phyloP scores from a whole-genome alignment of 331 rosid genomes.

The Acacia pycnantha region DNA sequence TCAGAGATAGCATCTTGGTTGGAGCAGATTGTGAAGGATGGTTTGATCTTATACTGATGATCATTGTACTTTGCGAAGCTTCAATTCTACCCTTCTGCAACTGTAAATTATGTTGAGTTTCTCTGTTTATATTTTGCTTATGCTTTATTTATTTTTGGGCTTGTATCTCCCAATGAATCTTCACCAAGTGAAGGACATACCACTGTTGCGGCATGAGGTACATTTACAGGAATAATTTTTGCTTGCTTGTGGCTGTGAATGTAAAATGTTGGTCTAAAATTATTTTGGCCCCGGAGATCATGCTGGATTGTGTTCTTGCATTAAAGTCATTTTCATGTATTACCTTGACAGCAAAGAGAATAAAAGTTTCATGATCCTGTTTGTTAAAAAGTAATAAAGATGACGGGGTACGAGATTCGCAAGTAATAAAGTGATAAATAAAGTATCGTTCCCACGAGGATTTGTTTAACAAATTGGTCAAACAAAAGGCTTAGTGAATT shows the following conservation, averaged over 20 bases:
- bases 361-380: neutral
- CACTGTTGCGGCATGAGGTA: slow-evolving; percentile 32
- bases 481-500: too few species aligned
- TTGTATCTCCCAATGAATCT: slow-evolving; percentile 29
- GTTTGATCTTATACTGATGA: slow-evolving; percentile 52
- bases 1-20: slow-evolving; percentile 75
- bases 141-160: slow-evolving; percentile 25
- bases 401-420: too few species aligned
- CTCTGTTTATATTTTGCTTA: slow-evolving; percentile 37
- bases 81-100: slow-evolving; percentile 34
- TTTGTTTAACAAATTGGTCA: too few species aligned
- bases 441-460: too few species aligned
- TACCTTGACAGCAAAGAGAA: neutral
- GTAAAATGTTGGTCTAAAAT: slow-evolving; percentile 16
- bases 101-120: slow-evolving; percentile 57
- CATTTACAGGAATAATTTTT: neutral
- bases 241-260: slow-evolving; percentile 8
- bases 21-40: slow-evolving; percentile 84
- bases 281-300: neutral
- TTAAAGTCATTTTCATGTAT: slow-evolving; percentile 16
- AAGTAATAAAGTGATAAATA: too few species aligned
- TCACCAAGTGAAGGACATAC: slow-evolving; percentile 43
- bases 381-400: neutral
- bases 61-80: slow-evolving; percentile 12
- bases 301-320: neutral